A percentile compares a stretch with the other conserved stretches of the same genome.
These are phyloP conservation scores for Penicillium vulpinum DNA, from an alignment of 2,329 filamentous ascomycete species.

Conservation along the genomic window DNA sequence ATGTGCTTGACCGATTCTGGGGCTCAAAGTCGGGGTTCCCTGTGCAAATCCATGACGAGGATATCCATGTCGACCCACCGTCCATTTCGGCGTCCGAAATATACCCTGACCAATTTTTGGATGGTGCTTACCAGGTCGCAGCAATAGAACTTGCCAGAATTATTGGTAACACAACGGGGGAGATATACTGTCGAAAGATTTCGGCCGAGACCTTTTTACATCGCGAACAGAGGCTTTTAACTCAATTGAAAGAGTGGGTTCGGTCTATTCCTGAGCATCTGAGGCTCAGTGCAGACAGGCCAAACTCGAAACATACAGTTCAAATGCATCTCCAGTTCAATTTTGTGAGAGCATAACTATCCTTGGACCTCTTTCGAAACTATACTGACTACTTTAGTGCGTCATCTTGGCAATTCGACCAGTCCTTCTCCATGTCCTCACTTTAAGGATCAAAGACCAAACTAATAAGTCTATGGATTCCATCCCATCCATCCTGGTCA, in stretches of 20 bases:
- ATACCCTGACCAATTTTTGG: slow-evolving; percentile 32
- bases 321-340: slow-evolving; percentile 36
- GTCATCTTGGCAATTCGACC: slow-evolving; percentile 36
- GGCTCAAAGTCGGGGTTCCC: slow-evolving; percentile 50
- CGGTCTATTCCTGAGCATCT: slow-evolving; percentile 31
- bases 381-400: slow-evolving; percentile 24
- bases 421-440: slow-evolving; percentile 34
- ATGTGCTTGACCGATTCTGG: slow-evolving; percentile 43
- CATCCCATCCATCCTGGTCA: slow-evolving; percentile 24
- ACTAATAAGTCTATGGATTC: slow-evolving; percentile 7
- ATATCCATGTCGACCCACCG: slow-evolving; percentile 41
- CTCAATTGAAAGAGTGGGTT: slow-evolving; percentile 35
- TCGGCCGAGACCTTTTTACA: slow-evolving; percentile 33
- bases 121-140: slow-evolving; percentile 30
- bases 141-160: slow-evolving; percentile 34
- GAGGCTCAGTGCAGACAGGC: slow-evolving; percentile 15
- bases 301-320: slow-evolving; percentile 23
- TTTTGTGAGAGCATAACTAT: slow-evolving; percentile 21
- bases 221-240: slow-evolving; percentile 35
- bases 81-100: slow-evolving; percentile 21
- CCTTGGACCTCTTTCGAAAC: not conserved
- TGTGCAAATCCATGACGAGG: slow-evolving; percentile 48
- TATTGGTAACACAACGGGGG: slow-evolving; percentile 25
- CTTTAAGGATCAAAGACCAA: slow-evolving; percentile 10
- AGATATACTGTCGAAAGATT: slow-evolving; percentile 29